Evolutionary conservation across 163 green algal species (phyloP).

Genomic region (Scenedesmus sp.): DNA sequence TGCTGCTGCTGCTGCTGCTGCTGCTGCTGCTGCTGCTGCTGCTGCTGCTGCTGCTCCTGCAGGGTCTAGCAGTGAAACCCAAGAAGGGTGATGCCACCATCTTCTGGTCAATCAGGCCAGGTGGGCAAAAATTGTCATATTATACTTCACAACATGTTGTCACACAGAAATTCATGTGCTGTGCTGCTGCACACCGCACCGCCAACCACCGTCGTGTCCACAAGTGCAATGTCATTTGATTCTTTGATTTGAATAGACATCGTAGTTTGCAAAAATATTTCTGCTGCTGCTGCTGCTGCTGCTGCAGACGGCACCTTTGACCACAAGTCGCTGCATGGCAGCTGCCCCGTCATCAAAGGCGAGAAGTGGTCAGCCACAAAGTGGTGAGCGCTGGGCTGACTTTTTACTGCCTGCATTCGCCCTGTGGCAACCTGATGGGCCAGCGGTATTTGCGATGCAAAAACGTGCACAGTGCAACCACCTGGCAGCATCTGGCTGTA

Average conservation of each 20-base stretch:
- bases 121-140: neutral
- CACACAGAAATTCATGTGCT: neutral
- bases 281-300: slow-evolving; percentile 40
- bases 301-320: slow-evolving; percentile 68
- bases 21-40: neutral
- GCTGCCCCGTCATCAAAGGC: slow-evolving; percentile 67
- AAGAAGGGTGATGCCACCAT: slow-evolving; percentile 70
- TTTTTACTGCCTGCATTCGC: too few relatives aligned
- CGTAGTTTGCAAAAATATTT: neutral
- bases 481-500: too few relatives aligned
- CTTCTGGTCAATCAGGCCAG: slow-evolving; percentile 64
- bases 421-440: too few relatives aligned
- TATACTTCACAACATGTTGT: neutral
- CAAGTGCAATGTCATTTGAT: too few relatives aligned
- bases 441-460: too few relatives aligned
- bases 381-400: slow-evolving; percentile 50
- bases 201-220: neutral
- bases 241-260: too few relatives aligned
- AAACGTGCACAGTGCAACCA: too few relatives aligned
- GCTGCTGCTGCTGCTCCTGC: slow-evolving; percentile 30
- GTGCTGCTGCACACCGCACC: neutral
- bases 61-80: slow-evolving; percentile 68
- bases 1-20: too few relatives aligned
- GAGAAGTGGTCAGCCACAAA: slow-evolving; percentile 64
- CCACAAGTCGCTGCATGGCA: slow-evolving; percentile 64